Evolutionary conservation across 768 basidiomycete genomes (phyloP).

Genomic region (Mycena polygramma): DNA sequence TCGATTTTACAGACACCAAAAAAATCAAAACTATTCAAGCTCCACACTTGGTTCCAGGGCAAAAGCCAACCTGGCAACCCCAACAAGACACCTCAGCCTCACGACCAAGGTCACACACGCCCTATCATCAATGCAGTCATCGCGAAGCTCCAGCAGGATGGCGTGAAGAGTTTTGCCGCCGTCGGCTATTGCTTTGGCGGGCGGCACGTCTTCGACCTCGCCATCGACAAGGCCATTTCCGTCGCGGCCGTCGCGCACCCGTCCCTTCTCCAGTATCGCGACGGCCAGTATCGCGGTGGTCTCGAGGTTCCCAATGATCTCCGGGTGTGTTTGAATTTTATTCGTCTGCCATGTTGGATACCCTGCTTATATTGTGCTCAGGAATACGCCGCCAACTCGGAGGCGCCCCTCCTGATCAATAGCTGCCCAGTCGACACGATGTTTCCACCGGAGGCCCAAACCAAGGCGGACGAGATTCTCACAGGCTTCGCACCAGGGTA

Average conservation of each 20-base stretch:
- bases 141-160: constrained; percentile 47
- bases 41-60: neutral
- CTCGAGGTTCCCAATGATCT: constrained; percentile 48
- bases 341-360: no score
- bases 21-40: neutral
- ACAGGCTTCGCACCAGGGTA: neutral
- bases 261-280: no score
- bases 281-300: no score
- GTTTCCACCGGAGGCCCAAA: neutral
- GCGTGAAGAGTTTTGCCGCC: constrained; percentile 47
- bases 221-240: constrained; percentile 41
- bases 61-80: constrained; percentile 46
- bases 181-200: constrained; percentile 50
- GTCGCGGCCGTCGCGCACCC: constrained; percentile 46
- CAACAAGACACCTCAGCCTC: no score
- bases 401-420: neutral
- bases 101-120: constrained; percentile 40
- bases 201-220: constrained; percentile 45
- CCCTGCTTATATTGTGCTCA: neutral
- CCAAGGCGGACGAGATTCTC: neutral
- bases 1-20: no score
- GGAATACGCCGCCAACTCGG: neutral
- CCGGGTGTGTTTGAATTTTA: constrained; percentile 30
- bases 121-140: constrained; percentile 47
- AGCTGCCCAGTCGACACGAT: neutral